phyloP scores from a whole-genome alignment of 2,329 filamentous ascomycete genomes.

The Apiospora kogelbergensis region DNA sequence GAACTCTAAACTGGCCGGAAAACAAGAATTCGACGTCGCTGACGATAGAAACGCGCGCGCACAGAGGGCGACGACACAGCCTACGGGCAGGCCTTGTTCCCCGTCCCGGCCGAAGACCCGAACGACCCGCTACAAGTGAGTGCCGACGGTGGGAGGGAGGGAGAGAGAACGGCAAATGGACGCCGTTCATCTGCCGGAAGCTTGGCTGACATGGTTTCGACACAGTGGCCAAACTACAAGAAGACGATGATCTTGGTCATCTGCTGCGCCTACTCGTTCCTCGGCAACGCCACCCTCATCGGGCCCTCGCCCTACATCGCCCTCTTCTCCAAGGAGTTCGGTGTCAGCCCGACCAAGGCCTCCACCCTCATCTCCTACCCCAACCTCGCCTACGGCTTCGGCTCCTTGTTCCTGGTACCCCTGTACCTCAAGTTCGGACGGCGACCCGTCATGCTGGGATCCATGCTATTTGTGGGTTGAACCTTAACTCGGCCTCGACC shows the following conservation, averaged over 20 bases:
- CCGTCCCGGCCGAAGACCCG: conserved; percentile 59
- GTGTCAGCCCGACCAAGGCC: conserved; percentile 48
- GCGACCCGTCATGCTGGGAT: conserved; percentile 42
- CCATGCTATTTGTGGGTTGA: conserved; percentile 33
- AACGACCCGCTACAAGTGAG: conserved; percentile 57
- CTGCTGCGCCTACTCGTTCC: conserved; percentile 56
- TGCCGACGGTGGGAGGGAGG: background rate
- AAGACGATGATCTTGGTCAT: conserved; percentile 57
- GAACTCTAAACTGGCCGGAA: background rate
- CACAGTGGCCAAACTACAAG: conserved; percentile 53
- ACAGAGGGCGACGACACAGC: conserved; percentile 58
- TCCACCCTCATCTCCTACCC: conserved; percentile 60
- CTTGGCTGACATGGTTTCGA: background rate
- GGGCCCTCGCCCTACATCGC: conserved; percentile 59
- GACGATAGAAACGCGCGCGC: background rate
- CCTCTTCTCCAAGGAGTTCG: conserved; percentile 52
- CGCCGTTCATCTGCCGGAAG: background rate
- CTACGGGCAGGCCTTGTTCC: conserved; percentile 60
- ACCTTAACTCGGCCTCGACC: background rate
- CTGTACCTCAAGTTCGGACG: conserved; percentile 52
- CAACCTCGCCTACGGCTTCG: conserved; percentile 60
- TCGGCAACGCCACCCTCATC: conserved; percentile 56
- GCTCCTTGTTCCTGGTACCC: conserved; percentile 55
- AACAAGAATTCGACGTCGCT: background rate
- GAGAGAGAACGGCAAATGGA: background rate